Base-by-base conservation (phyloP, 2,329 filamentous ascomycete genomes). In the Epicoccum sorghinum region DNA sequence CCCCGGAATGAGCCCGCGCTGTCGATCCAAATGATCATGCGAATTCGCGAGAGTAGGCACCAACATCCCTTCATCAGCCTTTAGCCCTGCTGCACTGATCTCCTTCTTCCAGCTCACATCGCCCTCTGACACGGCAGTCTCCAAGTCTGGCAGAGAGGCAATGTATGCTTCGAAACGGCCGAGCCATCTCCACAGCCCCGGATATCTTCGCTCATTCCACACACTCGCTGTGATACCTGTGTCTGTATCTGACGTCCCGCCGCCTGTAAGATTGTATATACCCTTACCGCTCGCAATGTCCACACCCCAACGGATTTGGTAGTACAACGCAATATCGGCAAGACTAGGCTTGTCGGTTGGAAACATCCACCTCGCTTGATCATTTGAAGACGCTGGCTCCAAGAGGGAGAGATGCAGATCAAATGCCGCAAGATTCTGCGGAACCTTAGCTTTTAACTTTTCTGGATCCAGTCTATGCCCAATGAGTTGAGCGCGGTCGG, bases 371-470 rank as follows among this genome's bases (percentile, higher is more conserved):
- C 3, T 42, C 60, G 3, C 61, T 55, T 7, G 9, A 6, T 29
- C 9, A 33, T 33, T n/a, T 33, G 32, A n/a, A 3, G 77, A 71
- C n/a, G 67, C 56, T 0, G 70, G 71, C 50, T 78, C 76, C 2
- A 77, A 55, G 13, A 78, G 57, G 0, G 59, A 57, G 7, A 78
- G 63, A 35, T 78, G 75, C 39, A 71, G 43, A 47, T 78, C 76
- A 4, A 78, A 59, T 22, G 57, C 64, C 1, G 67, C 66, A 5
- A 77, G 60, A 50, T 78, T 77, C 25, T 70, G 59, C 0, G 73
- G 72, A 4, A 75, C 57, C 42, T 78, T 78, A n/a, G 62, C 65
- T 36, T 64, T 75, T 7, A 78, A 61, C 52, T 78, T 77, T 1
- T 66, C 62, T 1, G 76, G 56, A 46, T 74, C 66, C 1, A 78